These are phyloP conservation scores for Saccharomycopsis lassenensis DNA, from an alignment of 805 yeast genomes.

Conservation along the genomic window DNA sequence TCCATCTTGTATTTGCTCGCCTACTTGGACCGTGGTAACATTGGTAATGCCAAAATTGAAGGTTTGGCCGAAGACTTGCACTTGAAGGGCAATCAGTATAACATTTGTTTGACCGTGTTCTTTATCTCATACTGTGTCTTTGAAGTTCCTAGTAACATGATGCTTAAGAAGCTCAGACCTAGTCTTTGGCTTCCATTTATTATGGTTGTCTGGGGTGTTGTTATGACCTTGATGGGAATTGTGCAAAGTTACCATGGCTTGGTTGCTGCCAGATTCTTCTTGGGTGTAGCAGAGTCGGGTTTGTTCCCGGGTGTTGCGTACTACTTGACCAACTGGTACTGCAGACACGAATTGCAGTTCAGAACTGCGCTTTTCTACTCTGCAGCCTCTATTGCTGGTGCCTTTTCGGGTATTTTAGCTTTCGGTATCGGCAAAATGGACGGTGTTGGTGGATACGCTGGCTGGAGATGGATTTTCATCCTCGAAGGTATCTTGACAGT, in stretches of 20 bases:
- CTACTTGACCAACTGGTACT: conserved; percentile 30
- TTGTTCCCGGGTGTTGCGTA: conserved; percentile 33
- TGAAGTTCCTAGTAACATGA: conserved; percentile 30
- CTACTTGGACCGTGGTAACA: conserved; percentile 27
- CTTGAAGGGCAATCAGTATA: conserved; percentile 29
- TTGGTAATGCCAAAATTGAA: conserved; percentile 26
- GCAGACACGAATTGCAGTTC: conserved; percentile 27
- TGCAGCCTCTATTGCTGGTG: conserved; percentile 28
- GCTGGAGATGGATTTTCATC: conserved; percentile 48
- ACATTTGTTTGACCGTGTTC: conserved; percentile 31
- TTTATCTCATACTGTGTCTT: conserved; percentile 31
- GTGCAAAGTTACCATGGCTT: conserved; percentile 24
- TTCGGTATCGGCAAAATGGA: conserved; percentile 24
- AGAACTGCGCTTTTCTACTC: conserved; percentile 29
- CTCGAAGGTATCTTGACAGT: conserved; percentile 36
- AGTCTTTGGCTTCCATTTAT: conserved; percentile 26
- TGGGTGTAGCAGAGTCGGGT: conserved; percentile 34
- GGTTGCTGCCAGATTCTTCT: conserved; percentile 26
- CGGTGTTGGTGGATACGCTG: conserved; percentile 30
- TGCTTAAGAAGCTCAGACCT: conserved; percentile 28
- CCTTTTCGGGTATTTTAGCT: conserved; percentile 30
- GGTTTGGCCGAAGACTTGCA: conserved; percentile 26
- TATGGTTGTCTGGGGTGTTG: conserved; percentile 30
- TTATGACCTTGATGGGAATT: conserved; percentile 26
- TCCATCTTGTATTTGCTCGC: conserved; percentile 23